Base-by-base conservation (phyloP, 495 filamentous ascomycete species). In the Penicillium maclennaniae region DNA sequence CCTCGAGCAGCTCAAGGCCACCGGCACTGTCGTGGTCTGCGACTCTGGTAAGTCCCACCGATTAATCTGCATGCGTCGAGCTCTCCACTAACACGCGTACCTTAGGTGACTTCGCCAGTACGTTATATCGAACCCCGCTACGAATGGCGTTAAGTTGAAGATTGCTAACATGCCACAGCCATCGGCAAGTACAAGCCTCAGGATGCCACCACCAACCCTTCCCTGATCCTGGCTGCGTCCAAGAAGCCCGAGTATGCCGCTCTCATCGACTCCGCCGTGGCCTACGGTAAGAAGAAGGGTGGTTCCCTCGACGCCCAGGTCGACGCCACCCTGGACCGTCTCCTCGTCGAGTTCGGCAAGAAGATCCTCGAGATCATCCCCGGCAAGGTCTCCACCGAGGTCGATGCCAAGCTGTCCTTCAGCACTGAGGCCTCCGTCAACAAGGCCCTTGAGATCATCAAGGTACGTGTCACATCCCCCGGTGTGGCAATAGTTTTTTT, bases 151-250 rank as follows among this genome's bases (percentile, higher is more conserved):
- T 34, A 34, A 12, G 31, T 34, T 34, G 31, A 34, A 10, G 27
- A 15, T 7, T 48, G 47, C 55, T 66, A 61, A 63, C 58, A 6
- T 63, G 73, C 75, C 54, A 68, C 77, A 83, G 89, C 92, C 67
- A 99, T 99, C 72, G 91, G 80, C 82, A 97, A 99, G 80, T 99
- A 99, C 84, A 93, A 96, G 84, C 93, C 93, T 50, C 92, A 97
- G 83, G 93, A 99, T 87, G 93, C 92, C 65, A 97, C 92, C 68
- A 99, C 93, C 73, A 99, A 99, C 82, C 93, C 93, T 37, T 97
- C 93, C 56, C 81, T 99, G 66, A 97, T 99, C 74, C 84, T 99
- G 68, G 91, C 90, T 62, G 93, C 93, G 51, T 90, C 95, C 69
- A 96, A 99, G 83, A 99, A 97, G 83, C 68, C 87, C 68, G 92